Conservation (phyloP, 2,329 filamentous ascomycete species). For the Ophiocordyceps sinensis region DNA sequence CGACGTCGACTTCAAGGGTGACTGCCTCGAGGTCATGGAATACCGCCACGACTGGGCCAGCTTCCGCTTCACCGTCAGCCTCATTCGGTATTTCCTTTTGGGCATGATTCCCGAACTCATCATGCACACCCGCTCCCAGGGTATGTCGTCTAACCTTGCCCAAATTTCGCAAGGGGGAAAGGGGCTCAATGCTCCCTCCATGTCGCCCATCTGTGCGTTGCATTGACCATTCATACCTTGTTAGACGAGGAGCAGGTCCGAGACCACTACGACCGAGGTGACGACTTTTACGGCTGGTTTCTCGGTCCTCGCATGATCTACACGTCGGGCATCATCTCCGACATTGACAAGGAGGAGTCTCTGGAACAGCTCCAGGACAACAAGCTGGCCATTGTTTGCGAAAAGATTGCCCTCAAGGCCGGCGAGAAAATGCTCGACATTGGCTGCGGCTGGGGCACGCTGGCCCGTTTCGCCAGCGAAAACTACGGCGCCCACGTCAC, state of each 20-base stretch:
- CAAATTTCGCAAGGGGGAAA: neutral
- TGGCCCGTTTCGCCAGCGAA: constrained; percentile 81
- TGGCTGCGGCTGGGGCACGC: constrained; percentile 95
- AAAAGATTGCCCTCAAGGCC: constrained; percentile 77
- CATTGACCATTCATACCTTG: constrained; percentile 4
- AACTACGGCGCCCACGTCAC: constrained; percentile 80
- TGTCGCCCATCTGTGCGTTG: neutral
- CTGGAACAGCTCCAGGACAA: constrained; percentile 96
- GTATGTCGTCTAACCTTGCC: constrained; percentile 6
- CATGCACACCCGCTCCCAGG: constrained; percentile 84
- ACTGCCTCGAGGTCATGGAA: constrained; percentile 77
- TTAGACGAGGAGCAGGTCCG: constrained; percentile 85
- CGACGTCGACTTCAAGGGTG: constrained; percentile 89
- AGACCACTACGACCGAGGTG: constrained; percentile 93
- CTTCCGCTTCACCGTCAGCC: constrained; percentile 74
- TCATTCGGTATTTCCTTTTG: constrained; percentile 81
- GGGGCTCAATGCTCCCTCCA: neutral
- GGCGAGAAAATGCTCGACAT: constrained; percentile 84
- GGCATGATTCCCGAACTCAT: constrained; percentile 82
- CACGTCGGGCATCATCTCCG: constrained; percentile 86
- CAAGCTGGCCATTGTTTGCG: constrained; percentile 87
- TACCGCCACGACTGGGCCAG: constrained; percentile 95
- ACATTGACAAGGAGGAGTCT: constrained; percentile 73
- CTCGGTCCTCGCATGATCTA: constrained; percentile 98
- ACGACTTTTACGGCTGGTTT: constrained; percentile 99